Evolutionary conservation across 345 rosid genomes (phyloP), one percentile per base, ranked within the genome.

Genomic region (Carallia brachiata): DNA sequence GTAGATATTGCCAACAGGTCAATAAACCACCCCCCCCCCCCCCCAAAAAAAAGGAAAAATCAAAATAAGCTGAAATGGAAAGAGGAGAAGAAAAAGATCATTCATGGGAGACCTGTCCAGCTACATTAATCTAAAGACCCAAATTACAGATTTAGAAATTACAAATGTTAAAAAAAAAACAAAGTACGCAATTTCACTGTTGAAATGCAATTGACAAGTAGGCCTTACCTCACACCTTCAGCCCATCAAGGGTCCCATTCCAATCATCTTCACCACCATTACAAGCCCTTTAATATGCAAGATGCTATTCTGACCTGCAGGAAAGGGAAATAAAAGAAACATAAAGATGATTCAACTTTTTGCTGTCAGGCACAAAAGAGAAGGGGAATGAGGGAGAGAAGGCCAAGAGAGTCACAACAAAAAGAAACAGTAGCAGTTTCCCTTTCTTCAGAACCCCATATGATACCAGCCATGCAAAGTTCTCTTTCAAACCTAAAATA

Each of bases 161-260:
- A 62, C 68, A 78, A 64, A 32, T 32, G 34, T 4, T 32, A 32
- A 70, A 52, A 69, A 47, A 23, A 23, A 23, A 23, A 32, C 53
- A 50, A 4, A 44, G 12, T 12, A 8, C 31, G 16, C 28, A 53
- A 59, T 61, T 44, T 50, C 65, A 69, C 30, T 39, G 30, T 36
- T 68, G 70, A 30, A 76, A 70, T 59, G 34, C 60, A 56, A 68
- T 23, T 68, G 55, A 61, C 59, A 75, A 63, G 65, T 10, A 75
- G 69, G 53, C 63, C 34, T 76, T 53, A 74, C 78, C 79, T 71
- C 17, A 2, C 63, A 76, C 71, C 75, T 69, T 71, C 64, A 63
- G 71, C 77, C 48, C 74, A 75, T 71, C 65, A 76, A 73, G 78
- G 70, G 83, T 60, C 85, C 83, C 84, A 65, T 44, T 12, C 50